Conservation (phyloP, 1,284 basidiomycete species). For the Puccinia novopanici region DNA sequence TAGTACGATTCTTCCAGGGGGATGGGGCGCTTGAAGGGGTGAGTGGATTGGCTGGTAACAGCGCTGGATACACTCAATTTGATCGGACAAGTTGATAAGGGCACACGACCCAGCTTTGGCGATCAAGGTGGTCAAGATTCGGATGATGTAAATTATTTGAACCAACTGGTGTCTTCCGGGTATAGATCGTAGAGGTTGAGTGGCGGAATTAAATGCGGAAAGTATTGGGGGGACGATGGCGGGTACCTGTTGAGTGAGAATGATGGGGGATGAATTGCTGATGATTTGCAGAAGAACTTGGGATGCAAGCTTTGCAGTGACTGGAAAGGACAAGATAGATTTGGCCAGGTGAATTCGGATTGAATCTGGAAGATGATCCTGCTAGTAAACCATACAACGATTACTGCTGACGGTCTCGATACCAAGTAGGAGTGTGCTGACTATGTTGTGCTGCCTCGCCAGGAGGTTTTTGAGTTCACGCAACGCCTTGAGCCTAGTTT, state of each 20-base stretch:
- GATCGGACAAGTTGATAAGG: slow-evolving; percentile 40
- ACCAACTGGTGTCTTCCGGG: slow-evolving; percentile 22
- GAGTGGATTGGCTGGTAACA: slow-evolving; percentile 30
- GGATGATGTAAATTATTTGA: slow-evolving; percentile 26
- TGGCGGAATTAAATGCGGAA: not conserved
- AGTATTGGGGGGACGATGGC: slow-evolving; percentile 37
- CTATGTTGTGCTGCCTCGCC: not conserved
- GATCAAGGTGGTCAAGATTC: slow-evolving; percentile 32
- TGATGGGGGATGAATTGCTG: slow-evolving; percentile 37
- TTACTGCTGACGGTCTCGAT: not conserved
- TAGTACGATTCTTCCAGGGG: not conserved
- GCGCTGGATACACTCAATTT: slow-evolving; percentile 25
- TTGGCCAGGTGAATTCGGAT: not conserved
- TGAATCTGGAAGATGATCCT: slow-evolving; percentile 4
- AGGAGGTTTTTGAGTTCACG: slow-evolving; percentile 14
- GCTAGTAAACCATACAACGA: not conserved
- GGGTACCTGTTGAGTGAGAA: slow-evolving; percentile 24
- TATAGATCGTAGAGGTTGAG: slow-evolving; percentile 9
- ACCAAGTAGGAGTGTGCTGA: not conserved
- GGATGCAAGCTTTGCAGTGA: slow-evolving; percentile 28
- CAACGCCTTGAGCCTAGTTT: slow-evolving; percentile 6
- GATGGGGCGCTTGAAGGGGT: not conserved
- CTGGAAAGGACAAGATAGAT: slow-evolving; percentile 26
- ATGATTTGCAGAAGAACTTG: slow-evolving; percentile 42
- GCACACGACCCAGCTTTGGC: slow-evolving; percentile 37